A percentile compares a stretch with the other conserved stretches of the same genome.
Conservation (phyloP, 805 yeast species). For the Wickerhamiella parazyma region DNA sequence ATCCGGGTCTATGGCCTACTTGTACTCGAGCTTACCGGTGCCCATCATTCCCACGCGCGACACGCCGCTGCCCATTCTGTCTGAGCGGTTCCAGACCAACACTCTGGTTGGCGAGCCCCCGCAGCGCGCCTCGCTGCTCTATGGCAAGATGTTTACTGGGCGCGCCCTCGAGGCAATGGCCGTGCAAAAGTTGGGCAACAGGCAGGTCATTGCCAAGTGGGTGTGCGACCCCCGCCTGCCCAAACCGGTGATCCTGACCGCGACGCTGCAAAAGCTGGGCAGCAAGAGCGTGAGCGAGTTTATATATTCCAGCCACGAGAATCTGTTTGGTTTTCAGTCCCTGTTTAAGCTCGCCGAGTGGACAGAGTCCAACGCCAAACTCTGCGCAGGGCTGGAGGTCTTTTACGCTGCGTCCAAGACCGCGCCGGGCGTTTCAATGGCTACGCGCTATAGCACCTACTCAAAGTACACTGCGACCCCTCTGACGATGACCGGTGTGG, state of each 20-base stretch:
- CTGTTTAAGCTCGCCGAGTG: conserved; percentile 49
- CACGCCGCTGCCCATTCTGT: conserved; percentile 15
- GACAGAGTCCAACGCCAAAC: conserved; percentile 32
- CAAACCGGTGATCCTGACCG: conserved; percentile 35
- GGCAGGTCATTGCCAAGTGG: conserved; percentile 59
- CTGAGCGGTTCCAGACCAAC: conserved; percentile 16
- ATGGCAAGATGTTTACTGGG: conserved; percentile 83
- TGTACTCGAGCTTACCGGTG: conserved; percentile 54
- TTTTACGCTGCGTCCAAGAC: conserved; percentile 77
- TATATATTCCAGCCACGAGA: conserved; percentile 72
- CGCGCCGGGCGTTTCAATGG: conserved; percentile 82
- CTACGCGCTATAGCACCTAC: conserved; percentile 71
- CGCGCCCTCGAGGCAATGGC: conserved; percentile 76
- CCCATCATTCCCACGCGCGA: conserved; percentile 29
- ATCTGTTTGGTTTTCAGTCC: conserved; percentile 66
- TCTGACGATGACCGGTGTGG: conserved; percentile 68
- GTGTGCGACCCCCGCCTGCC: conserved; percentile 50
- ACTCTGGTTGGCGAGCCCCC: neutral
- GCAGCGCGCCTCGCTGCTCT: conserved; percentile 31
- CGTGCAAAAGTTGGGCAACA: conserved; percentile 25
- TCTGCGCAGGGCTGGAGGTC: conserved; percentile 68
- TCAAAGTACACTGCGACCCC: conserved; percentile 84
- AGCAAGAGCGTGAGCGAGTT: conserved; percentile 55
- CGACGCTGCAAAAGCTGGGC: conserved; percentile 11
- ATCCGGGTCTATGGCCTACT: conserved; percentile 71